Evolutionary conservation across 176 grass and related monocot species (phyloP), one percentile per base, ranked within the genome.

Genomic region (Musa beccarii): DNA sequence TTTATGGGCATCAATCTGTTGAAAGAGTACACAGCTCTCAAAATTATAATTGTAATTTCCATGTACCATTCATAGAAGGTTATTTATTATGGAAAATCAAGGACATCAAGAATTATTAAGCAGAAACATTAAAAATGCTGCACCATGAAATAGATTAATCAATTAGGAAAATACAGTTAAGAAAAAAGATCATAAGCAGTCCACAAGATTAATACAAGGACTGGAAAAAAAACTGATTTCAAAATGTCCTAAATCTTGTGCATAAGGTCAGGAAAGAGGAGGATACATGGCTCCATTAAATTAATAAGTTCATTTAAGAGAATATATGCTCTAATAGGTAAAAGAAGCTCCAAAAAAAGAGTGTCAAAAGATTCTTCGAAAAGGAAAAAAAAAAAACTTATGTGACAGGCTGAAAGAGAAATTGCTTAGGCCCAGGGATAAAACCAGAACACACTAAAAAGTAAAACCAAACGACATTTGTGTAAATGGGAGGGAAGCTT

Each of bases 1-100:
- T 34, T 74, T 68, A 74, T 98, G 95, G 14, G 90, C 95, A 79
- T 98, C 95, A 80, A 98, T 98, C 95, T 98, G 86, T 93, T 75
- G 4, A 23, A 51, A 52, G 16, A 51, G 15, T 51, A 21, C 11
- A 51, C 19, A 28, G 7, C 4, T 23, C 15, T 56, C 11, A 14
- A 10, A 34, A 21, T 25, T 28, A 26, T 16, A 74, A 28, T 74
- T 29, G 15, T 55, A 74, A 74, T 74, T 54, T 59, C 25, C 3
- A 28, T n/a, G 10, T 8, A 51, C 13, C 49, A 9, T 8, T 49
- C 11, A 51, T 21, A 52, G 49, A 71, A 71, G 9, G 15, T 15
- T 52, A 51, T 8, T 14, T 21, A 19, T 71, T 51, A 71, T 52
- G 2, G 29, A 54, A 54, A 57, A 53, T 56, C 13, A 56, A 23